Percentiles rank a stretch among this genome's conserved stretches.
phyloP scores from a whole-genome alignment of 2,329 filamentous ascomycete species.

The Kalmusia sp. region DNA sequence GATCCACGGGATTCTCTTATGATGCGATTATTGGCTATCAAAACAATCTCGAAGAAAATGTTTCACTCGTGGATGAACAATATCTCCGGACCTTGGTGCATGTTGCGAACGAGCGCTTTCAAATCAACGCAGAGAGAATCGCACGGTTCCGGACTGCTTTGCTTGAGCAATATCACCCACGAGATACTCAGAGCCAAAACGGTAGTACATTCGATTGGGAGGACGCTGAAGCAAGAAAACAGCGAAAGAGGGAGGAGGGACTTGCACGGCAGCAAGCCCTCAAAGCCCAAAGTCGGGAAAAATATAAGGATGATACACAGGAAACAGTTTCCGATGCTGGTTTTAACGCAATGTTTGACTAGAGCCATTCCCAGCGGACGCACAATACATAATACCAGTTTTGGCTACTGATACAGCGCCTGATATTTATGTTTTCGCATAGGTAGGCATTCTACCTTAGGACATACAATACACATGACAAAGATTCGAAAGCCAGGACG shows the following conservation, averaged over 20 bases:
- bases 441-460: too few relatives aligned
- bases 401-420: too few relatives aligned
- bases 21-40: slow-evolving; percentile 78
- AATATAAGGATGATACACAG: background rate
- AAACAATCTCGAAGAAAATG: slow-evolving; percentile 46
- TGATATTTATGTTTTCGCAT: too few relatives aligned
- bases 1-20: slow-evolving; percentile 81
- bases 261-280: slow-evolving; percentile 58
- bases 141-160: slow-evolving; percentile 67
- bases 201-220: slow-evolving; percentile 47
- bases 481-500: too few relatives aligned
- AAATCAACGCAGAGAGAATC: slow-evolving; percentile 72
- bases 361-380: background rate
- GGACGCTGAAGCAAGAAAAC: slow-evolving; percentile 45
- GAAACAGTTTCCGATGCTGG: background rate
- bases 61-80: slow-evolving; percentile 64
- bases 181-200: background rate
- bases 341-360: background rate
- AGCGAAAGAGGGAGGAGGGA: slow-evolving; percentile 52
- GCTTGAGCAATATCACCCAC: slow-evolving; percentile 30
- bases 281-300: slow-evolving; percentile 5
- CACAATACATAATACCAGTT: too few relatives aligned
- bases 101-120: slow-evolving; percentile 78
- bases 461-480: too few relatives aligned
- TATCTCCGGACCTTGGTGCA: slow-evolving; percentile 73